Percentiles rank a stretch among this genome's conserved stretches.
These are phyloP conservation scores for Pseudozyma sp. DNA, from an alignment of 1,284 basidiomycete species.

Conservation along the genomic window DNA sequence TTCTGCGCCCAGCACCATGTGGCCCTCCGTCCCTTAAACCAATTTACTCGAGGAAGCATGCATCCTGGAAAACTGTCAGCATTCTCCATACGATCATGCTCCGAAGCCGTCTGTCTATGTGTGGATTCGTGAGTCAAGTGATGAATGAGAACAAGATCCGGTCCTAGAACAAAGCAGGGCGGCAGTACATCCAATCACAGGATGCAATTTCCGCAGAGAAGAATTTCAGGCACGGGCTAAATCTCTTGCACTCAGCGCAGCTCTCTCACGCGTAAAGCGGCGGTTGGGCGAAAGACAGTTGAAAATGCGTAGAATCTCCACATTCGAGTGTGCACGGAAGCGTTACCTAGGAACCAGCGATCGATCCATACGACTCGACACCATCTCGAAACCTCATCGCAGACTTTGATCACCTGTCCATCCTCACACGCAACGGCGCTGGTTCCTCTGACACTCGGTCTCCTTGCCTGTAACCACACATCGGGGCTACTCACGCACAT, in stretches of 20 bases:
- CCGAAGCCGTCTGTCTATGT: too few species aligned
- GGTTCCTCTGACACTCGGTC: background rate
- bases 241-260: background rate
- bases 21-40: too few species aligned
- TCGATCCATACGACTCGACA: background rate
- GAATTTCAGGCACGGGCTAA: background rate
- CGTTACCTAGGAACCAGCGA: background rate
- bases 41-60: too few species aligned
- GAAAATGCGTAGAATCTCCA: slow-evolving; percentile 3
- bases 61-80: too few species aligned
- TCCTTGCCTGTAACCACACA: too few species aligned
- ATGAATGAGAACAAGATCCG: background rate
- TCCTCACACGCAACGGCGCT: too few species aligned
- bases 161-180: background rate
- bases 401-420: background rate
- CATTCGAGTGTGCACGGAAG: slow-evolving; percentile 4
- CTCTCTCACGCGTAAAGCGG: slow-evolving; percentile 14
- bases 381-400: background rate
- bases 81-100: too few species aligned
- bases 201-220: background rate
- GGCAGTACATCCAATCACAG: slow-evolving; percentile 9
- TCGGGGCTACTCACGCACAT: too few species aligned
- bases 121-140: background rate
- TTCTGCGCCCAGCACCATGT: background rate
- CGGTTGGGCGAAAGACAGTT: slow-evolving; percentile 1